Conservation (phyloP, 2,329 filamentous ascomycete species). For the Dactylellina parvicollis region DNA sequence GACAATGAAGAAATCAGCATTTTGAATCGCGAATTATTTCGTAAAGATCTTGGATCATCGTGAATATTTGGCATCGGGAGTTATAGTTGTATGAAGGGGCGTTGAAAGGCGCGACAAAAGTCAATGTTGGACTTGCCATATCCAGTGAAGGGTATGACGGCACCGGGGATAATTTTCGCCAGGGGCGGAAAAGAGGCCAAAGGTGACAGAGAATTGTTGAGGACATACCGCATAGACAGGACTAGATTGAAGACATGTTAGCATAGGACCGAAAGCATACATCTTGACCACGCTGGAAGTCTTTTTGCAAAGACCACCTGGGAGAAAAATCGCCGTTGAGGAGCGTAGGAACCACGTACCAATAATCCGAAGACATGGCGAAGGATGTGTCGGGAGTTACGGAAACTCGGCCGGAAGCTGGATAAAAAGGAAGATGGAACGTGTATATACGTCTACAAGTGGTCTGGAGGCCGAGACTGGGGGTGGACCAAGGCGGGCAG, state of each 20-base stretch:
- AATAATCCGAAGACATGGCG: slow-evolving; percentile 82
- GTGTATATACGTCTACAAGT: slow-evolving; percentile 28
- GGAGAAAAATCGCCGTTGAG: slow-evolving; percentile 47
- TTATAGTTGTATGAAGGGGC: background rate
- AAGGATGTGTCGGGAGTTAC: slow-evolving; percentile 52
- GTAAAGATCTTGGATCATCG: background rate
- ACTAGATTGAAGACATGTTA: slow-evolving; percentile 67
- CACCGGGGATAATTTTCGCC: slow-evolving; percentile 58
- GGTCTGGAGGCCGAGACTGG: slow-evolving; percentile 2
- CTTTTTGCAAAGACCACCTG: background rate
- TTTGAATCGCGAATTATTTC: slow-evolving; percentile 20
- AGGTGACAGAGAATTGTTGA: slow-evolving; percentile 49
- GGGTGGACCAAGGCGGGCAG: background rate
- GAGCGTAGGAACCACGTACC: slow-evolving; percentile 70
- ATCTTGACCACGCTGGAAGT: background rate
- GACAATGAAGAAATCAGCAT: slow-evolving; percentile 58
- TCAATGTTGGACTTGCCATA: slow-evolving; percentile 46
- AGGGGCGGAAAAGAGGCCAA: slow-evolving; percentile 48
- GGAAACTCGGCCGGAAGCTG: slow-evolving; percentile 49
- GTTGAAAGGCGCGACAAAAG: slow-evolving; percentile 23
- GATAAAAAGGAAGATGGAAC: background rate
- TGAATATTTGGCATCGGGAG: background rate
- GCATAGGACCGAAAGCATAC: slow-evolving; percentile 1
- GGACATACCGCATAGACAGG: slow-evolving; percentile 98
- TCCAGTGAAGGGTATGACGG: slow-evolving; percentile 53